Evolutionary conservation across 108 stramenopile genomes (phyloP).

Genomic region (Cylindrotheca fusiformis): DNA sequence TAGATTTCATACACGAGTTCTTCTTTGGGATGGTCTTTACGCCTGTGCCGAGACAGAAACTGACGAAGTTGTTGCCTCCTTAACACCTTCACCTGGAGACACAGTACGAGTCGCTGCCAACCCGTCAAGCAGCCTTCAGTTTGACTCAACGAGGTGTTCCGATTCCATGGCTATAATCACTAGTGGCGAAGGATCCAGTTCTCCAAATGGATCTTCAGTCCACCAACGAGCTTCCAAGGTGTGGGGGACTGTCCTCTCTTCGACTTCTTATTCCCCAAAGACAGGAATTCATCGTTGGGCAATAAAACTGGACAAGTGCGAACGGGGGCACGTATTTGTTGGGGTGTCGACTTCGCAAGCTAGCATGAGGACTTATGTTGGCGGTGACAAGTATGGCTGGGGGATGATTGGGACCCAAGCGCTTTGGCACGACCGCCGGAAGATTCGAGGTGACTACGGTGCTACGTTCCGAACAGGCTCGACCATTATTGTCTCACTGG

Average conservation of each 20-base stretch:
- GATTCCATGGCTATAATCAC: slow-evolving; percentile 74
- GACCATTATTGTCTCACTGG: slow-evolving; percentile 72
- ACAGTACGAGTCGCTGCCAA: slow-evolving; percentile 40
- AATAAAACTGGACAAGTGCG: slow-evolving; percentile 85
- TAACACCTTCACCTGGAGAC: slow-evolving; percentile 27
- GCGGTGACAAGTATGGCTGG: slow-evolving; percentile 97
- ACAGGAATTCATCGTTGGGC: slow-evolving; percentile 82
- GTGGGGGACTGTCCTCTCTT: slow-evolving; percentile 78
- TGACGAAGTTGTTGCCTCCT: slow-evolving; percentile 34
- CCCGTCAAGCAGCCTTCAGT: slow-evolving; percentile 46
- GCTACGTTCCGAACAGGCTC: slow-evolving; percentile 76
- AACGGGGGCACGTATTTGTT: slow-evolving; percentile 93
- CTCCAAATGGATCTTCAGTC: slow-evolving; percentile 43
- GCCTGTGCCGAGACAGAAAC: slow-evolving; percentile 43
- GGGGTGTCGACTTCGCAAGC: slow-evolving; percentile 92
- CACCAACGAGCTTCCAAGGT: slow-evolving; percentile 82
- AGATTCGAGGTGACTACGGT: slow-evolving; percentile 81
- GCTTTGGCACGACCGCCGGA: slow-evolving; percentile 90
- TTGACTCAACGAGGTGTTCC: slow-evolving; percentile 79
- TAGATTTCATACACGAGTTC: slow-evolving; percentile 39
- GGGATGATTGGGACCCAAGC: slow-evolving; percentile 97
- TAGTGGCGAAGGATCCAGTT: background rate
- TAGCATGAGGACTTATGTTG: slow-evolving; percentile 89
- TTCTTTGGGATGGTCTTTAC: slow-evolving; percentile 71
- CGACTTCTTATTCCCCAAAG: slow-evolving; percentile 62